Evolutionary conservation across 2,329 filamentous ascomycete species (phyloP), one percentile per base, ranked within the genome.

Genomic region (Alternaria tenuissima): DNA sequence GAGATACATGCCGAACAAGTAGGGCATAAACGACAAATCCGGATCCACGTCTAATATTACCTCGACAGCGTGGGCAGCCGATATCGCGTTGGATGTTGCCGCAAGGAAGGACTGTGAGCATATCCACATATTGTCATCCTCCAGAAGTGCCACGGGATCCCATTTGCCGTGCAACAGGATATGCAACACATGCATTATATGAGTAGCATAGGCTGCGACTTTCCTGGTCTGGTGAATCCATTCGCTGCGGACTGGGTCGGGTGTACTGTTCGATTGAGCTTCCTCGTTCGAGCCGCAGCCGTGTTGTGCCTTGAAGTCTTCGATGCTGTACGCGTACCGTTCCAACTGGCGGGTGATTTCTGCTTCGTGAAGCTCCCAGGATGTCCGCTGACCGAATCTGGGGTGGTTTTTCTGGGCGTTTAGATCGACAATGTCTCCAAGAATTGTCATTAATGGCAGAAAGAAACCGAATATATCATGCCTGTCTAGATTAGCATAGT

Each of bases 401-500:
- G 94, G 93, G 72, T 96, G 93, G 68, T 96, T 96, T 55, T 91
- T 89, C 9, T 92, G 91, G 76, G 96, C 93, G 66, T 96, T 92
- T 48, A 97, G 83, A 76, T 97, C 93, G 52, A 97, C 92, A 52
- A 97, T 94, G 75, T 95, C 93, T 55, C 94, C 94, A 22, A 97
- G 85, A 55, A 97, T 96, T 1, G 93, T 92, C 94, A 97, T 97
- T 51, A 97, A 81, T 2, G 94, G 94, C 30, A 96, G 80, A 80
- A 97, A 97, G 77, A 93, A 96, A 49, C 93, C 93, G 75, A 94
- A 97, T 72, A 97, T 92, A 78, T 92, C 91, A 78, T 95, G 92
- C 24, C 63, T 65, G 24, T 26, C 42, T 24, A 8, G 22, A 49
- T 65, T 34, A 65, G 63, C 48, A 46, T 26, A n/a, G 41, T 32